Evolutionary conservation across 169 alveolate species (phyloP).

Genomic region (Eimeria praecox): DNA sequence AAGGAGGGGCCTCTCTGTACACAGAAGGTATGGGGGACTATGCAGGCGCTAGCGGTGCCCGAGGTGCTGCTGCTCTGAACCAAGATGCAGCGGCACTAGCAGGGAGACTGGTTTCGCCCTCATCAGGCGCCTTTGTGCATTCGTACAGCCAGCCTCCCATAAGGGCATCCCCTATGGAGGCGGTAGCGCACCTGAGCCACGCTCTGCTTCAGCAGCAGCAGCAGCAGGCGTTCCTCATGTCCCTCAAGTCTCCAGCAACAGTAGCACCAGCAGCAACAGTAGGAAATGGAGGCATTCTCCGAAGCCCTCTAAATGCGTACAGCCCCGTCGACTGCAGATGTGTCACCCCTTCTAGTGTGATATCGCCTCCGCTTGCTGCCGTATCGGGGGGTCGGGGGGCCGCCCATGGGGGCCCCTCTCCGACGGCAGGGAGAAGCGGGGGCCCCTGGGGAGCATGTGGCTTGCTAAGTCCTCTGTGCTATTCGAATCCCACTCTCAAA

Average conservation of each 20-base stretch:
- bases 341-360: conserved; percentile 8
- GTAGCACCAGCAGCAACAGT: conserved; percentile 39
- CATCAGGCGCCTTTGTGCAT: background rate
- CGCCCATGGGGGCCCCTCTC: conserved; percentile 49
- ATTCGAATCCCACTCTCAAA: conserved; percentile 34
- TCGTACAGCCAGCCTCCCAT: conserved; percentile 47
- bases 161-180: conserved; percentile 44
- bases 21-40: background rate
- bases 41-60: background rate
- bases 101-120: conserved; percentile 31
- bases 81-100: conserved; percentile 32
- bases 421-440: background rate
- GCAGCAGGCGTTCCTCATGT: conserved; percentile 49
- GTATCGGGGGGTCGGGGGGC: conserved; percentile 25
- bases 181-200: conserved; percentile 34
- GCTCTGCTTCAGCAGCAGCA: conserved; percentile 52
- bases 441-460: conserved; percentile 74
- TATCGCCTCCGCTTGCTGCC: conserved; percentile 36
- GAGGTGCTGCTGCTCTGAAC: background rate
- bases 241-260: conserved; percentile 46
- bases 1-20: conserved; percentile 12
- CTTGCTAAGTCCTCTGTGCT: conserved; percentile 56
- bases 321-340: conserved; percentile 42
- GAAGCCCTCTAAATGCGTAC: conserved; percentile 59
- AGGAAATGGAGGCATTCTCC: background rate